These are phyloP conservation scores for Discostella stelligera DNA, from an alignment of 352 stramenopile genomes.

Conservation along the genomic window DNA sequence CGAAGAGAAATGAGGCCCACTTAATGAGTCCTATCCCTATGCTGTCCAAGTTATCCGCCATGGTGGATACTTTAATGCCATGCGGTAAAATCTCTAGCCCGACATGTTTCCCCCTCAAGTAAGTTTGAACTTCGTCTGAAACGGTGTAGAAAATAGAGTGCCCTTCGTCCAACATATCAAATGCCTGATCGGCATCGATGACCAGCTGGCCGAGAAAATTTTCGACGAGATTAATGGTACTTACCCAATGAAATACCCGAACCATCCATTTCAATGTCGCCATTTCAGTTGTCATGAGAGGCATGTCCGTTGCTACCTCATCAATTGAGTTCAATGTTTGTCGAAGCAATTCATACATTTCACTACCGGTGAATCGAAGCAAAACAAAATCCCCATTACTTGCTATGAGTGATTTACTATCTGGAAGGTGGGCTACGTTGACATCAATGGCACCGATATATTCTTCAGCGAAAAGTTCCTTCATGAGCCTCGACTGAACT, in stretches of 20 bases:
- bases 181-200: conserved; percentile 47
- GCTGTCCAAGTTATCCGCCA: conserved; percentile 61
- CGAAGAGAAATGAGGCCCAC: conserved; percentile 73
- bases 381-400: conserved; percentile 69
- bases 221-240: conserved; percentile 49
- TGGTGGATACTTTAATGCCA: conserved; percentile 46
- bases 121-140: conserved; percentile 60
- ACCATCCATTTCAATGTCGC: conserved; percentile 67
- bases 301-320: conserved; percentile 50
- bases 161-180: conserved; percentile 47
- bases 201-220: conserved; percentile 41
- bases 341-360: conserved; percentile 58
- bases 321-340: conserved; percentile 47
- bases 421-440: conserved; percentile 60
- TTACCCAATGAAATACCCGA: conserved; percentile 66
- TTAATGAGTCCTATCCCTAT: conserved; percentile 60
- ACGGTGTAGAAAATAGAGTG: conserved; percentile 59
- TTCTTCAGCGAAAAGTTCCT: conserved; percentile 63
- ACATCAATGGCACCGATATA: conserved; percentile 54
- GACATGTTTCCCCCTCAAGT: conserved; percentile 53
- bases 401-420: conserved; percentile 65
- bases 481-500: conserved; percentile 53
- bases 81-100: conserved; percentile 29
- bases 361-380: conserved; percentile 64
- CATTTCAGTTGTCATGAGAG: conserved; percentile 65